A percentile compares a stretch with the other conserved stretches of the same genome.
These are phyloP conservation scores for Pseudogymnoascus sp. DNA, from an alignment of 2,329 filamentous ascomycete genomes.

Conservation along the genomic window DNA sequence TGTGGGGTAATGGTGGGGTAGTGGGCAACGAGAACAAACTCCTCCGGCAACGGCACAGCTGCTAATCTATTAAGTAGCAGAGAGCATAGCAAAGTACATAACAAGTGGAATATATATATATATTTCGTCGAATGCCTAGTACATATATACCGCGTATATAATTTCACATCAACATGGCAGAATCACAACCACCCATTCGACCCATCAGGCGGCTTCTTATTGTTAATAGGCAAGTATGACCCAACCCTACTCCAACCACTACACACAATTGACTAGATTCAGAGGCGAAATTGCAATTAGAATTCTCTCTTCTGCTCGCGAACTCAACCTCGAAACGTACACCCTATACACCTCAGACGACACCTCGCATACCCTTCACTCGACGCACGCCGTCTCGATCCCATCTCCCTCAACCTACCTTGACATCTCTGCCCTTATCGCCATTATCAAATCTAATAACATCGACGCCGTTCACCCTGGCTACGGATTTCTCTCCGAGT, in stretches of 20 bases:
- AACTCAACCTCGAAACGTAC: slow-evolving; percentile 47
- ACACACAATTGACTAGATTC: not conserved
- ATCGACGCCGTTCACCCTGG: slow-evolving; percentile 63
- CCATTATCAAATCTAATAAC: slow-evolving; percentile 37
- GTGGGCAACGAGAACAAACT: not conserved
- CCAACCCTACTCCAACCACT: not conserved
- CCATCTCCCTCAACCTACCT: slow-evolving; percentile 44
- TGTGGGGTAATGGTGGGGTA: not conserved
- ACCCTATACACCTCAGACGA: slow-evolving; percentile 48
- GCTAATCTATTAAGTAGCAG: not conserved
- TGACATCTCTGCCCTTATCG: slow-evolving; percentile 39
- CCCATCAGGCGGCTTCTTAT: slow-evolving; percentile 43
- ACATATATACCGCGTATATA: not conserved
- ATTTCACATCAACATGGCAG: not conserved
- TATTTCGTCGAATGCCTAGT: not conserved
- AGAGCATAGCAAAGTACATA: not conserved
- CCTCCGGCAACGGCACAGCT: not conserved
- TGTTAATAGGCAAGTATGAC: slow-evolving; percentile 39
- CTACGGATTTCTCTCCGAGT: slow-evolving; percentile 64
- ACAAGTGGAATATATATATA: not conserved
- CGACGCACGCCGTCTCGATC: slow-evolving; percentile 42
- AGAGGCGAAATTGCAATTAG: slow-evolving; percentile 57
- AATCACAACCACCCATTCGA: slow-evolving; percentile 8
- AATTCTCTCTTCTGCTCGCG: slow-evolving; percentile 50
- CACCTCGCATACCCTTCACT: slow-evolving; percentile 42